A percentile compares a stretch with the other conserved stretches of the same genome.
Conservation (phyloP, 2,329 filamentous ascomycete species). For the Aureobasidium sp. region DNA sequence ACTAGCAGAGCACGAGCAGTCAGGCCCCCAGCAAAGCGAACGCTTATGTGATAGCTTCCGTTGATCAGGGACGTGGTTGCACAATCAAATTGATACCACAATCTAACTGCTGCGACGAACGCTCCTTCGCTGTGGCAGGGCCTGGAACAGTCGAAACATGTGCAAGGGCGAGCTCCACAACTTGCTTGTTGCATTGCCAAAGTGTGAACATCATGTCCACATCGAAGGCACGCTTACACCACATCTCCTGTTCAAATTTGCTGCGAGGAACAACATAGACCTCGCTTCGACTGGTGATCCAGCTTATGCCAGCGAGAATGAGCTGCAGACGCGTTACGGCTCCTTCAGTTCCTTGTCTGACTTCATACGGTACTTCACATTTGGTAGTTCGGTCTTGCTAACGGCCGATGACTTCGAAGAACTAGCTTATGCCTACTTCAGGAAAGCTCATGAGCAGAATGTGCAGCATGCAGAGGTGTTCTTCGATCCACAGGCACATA, state of each 20-base stretch:
- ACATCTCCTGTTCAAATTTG: slow-evolving; percentile 1
- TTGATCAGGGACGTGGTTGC: neutral
- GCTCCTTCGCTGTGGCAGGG: neutral
- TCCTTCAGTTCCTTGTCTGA: slow-evolving; percentile 8
- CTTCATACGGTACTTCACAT: slow-evolving; percentile 8
- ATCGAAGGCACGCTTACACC: slow-evolving; percentile 14
- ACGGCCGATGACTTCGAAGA: slow-evolving; percentile 10
- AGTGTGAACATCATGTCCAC: slow-evolving; percentile 15
- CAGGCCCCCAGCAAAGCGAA: neutral
- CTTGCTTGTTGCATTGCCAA: slow-evolving; percentile 4
- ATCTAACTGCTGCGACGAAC: neutral
- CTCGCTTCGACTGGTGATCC: neutral
- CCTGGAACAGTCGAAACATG: neutral
- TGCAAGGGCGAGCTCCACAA: neutral
- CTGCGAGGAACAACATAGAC: slow-evolving; percentile 2
- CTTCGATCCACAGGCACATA: slow-evolving; percentile 20
- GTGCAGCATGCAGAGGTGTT: slow-evolving; percentile 18
- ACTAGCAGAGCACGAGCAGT: neutral
- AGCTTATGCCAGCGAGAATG: neutral
- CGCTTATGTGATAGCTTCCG: neutral
- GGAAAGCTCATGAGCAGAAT: slow-evolving; percentile 1
- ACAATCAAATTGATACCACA: neutral
- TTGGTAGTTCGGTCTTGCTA: neutral
- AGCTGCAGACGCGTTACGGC: slow-evolving; percentile 5
- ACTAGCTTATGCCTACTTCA: slow-evolving; percentile 5